These are phyloP conservation scores for Populus pruinosa DNA, from an alignment of 345 rosid species.

Conservation along the genomic window DNA sequence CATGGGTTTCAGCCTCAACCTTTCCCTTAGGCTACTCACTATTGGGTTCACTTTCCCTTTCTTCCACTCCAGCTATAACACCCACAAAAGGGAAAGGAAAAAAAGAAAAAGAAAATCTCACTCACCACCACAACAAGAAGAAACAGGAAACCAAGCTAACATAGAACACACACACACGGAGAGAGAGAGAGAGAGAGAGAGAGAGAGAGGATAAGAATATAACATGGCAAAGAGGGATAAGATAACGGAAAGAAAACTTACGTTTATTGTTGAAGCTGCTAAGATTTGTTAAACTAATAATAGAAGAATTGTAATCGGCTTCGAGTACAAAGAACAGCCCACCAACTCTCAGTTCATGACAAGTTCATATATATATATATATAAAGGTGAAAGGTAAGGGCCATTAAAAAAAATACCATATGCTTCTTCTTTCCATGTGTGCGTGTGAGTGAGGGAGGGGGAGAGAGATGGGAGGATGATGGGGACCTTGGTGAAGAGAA, in stretches of 20 bases:
- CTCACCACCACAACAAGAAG: slow-evolving; percentile 7
- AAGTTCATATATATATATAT: slow-evolving; percentile 10
- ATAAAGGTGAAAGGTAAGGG: neutral
- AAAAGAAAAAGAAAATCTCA: neutral
- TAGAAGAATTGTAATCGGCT: slow-evolving; percentile 33
- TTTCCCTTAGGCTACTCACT: slow-evolving; percentile 46
- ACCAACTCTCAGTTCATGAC: slow-evolving; percentile 27
- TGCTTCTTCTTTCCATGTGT: too few species aligned
- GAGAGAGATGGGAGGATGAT: slow-evolving; percentile 10
- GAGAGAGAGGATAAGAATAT: neutral
- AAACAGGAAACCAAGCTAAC: neutral
- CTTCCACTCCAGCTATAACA: slow-evolving; percentile 57
- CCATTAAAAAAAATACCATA: too few species aligned
- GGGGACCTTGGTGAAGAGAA: slow-evolving; percentile 6
- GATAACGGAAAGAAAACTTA: slow-evolving; percentile 20
- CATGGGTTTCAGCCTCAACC: slow-evolving; percentile 51
- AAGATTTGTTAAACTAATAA: neutral
- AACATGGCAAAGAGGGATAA: neutral
- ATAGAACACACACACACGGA: neutral
- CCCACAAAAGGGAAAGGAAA: slow-evolving; percentile 6
- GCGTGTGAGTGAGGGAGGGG: slow-evolving; percentile 6
- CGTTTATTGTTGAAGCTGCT: slow-evolving; percentile 19
- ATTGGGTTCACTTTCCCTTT: slow-evolving; percentile 59
- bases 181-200: neutral
- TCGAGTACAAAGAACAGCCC: slow-evolving; percentile 38